phyloP scores from a whole-genome alignment of 164 flowering plant species.

The Aristolochia contorta region DNA sequence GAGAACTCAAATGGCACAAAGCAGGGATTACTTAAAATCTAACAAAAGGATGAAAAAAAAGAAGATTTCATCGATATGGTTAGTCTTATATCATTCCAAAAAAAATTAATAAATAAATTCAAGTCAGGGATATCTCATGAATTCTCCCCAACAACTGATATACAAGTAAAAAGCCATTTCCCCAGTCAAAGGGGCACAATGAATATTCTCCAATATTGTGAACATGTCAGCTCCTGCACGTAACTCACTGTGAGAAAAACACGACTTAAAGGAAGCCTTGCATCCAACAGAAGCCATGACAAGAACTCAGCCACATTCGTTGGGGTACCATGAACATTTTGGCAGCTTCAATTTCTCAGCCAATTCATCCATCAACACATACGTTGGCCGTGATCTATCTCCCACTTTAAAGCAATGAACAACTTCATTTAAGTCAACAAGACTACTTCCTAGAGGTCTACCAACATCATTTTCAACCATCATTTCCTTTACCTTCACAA shows the following conservation, averaged over 20 bases:
- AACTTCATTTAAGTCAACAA: constrained; percentile 45
- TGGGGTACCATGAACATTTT: not conserved
- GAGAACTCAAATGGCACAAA: not conserved
- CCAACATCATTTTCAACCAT: constrained; percentile 29
- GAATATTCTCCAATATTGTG: too few relatives aligned
- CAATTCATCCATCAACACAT: constrained; percentile 19
- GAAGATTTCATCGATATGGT: not conserved
- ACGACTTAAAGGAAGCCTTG: too few relatives aligned
- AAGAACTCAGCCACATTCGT: constrained; percentile 1
- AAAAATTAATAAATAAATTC: not conserved
- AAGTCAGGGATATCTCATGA: not conserved
- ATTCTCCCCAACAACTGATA: not conserved
- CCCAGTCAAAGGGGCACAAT: too few relatives aligned
- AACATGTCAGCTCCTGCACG: too few relatives aligned
- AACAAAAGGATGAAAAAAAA: not conserved
- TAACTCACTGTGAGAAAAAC: too few relatives aligned
- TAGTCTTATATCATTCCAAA: not conserved
- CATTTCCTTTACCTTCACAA: constrained; percentile 33
- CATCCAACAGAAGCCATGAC: not conserved
- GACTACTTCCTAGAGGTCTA: constrained; percentile 35
- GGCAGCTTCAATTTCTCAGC: constrained; percentile 10
- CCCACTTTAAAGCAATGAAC: constrained; percentile 37
- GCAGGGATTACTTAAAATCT: not conserved
- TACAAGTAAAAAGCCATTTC: too few relatives aligned
- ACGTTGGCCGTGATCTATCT: constrained; percentile 13